These are phyloP conservation scores for Vanderwaltozyma tropicalis DNA, from an alignment of 805 yeast species.

Conservation along the genomic window DNA sequence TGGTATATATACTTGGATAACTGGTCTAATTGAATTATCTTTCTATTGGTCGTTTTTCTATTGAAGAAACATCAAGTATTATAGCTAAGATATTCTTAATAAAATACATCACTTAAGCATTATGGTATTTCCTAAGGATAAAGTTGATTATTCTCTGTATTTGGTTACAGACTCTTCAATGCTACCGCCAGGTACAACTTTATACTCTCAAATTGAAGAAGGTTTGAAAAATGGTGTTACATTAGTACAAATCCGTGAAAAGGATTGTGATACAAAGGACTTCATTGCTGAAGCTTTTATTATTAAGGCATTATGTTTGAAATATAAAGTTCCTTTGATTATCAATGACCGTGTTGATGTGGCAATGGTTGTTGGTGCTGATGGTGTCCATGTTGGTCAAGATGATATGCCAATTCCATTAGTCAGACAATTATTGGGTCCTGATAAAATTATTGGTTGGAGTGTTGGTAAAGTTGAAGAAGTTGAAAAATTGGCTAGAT, in stretches of 20 bases:
- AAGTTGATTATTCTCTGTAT: slow-evolving; percentile 45
- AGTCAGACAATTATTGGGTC: slow-evolving; percentile 59
- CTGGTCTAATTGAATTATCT: no score
- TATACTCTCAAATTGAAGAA: slow-evolving; percentile 50
- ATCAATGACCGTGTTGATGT: slow-evolving; percentile 84
- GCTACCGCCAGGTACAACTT: slow-evolving; percentile 49
- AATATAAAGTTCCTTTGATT: slow-evolving; percentile 58
- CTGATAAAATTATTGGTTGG: slow-evolving; percentile 68
- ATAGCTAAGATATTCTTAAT: no score
- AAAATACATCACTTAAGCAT: no score
- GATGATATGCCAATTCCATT: slow-evolving; percentile 56
- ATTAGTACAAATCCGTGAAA: slow-evolving; percentile 75
- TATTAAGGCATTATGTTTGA: slow-evolving; percentile 52
- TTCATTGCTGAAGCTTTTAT: slow-evolving; percentile 52
- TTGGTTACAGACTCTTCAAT: slow-evolving; percentile 72
- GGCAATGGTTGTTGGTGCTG: slow-evolving; percentile 82
- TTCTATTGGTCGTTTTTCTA: no score
- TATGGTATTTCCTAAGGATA: slow-evolving; percentile 15
- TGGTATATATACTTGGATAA: no score
- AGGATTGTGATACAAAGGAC: slow-evolving; percentile 52
- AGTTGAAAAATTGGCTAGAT: slow-evolving; percentile 22
- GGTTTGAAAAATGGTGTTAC: slow-evolving; percentile 69
- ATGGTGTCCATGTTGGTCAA: slow-evolving; percentile 89
- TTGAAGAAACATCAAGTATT: no score
- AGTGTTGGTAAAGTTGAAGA: slow-evolving; percentile 56